Conservation (phyloP, 1,284 basidiomycete species). For the Ganoderma lucidum region DNA sequence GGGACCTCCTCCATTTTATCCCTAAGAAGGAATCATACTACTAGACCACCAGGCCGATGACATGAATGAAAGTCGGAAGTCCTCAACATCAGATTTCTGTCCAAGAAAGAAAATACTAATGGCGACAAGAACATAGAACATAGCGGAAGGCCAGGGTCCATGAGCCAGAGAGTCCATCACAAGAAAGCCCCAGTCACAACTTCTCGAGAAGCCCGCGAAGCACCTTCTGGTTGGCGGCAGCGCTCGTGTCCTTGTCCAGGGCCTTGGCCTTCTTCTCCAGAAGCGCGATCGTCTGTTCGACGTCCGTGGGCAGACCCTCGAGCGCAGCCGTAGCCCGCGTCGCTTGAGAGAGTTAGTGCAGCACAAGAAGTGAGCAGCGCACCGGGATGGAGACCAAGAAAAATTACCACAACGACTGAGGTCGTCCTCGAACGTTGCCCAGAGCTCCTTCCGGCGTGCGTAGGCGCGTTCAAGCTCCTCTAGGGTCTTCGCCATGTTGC, state of each 20-base stretch:
- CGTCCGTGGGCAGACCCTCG: conserved; percentile 49
- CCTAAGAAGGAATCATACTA: conserved; percentile 35
- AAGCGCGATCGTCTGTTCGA: conserved; percentile 51
- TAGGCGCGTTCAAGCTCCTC: conserved; percentile 55
- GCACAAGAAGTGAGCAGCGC: conserved; percentile 5
- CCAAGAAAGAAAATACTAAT: background rate
- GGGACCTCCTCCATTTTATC: conserved; percentile 75
- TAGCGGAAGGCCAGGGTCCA: background rate
- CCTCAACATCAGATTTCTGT: too few species aligned
- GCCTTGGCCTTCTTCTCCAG: conserved; percentile 55
- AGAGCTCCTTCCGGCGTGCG: conserved; percentile 52
- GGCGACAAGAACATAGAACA: background rate
- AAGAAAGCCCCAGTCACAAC: conserved; percentile 24
- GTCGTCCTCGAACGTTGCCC: conserved; percentile 50
- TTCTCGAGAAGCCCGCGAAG: conserved; percentile 43
- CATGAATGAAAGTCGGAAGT: too few species aligned
- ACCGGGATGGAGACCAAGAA: conserved; percentile 15
- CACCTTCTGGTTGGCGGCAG: conserved; percentile 47
- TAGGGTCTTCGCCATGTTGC: conserved; percentile 43
- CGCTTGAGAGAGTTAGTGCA: conserved; percentile 38
- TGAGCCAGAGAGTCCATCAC: background rate
- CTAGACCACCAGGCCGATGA: conserved; percentile 32
- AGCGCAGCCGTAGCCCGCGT: conserved; percentile 45
- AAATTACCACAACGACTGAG: conserved; percentile 54
- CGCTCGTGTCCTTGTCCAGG: conserved; percentile 49